phyloP scores from a whole-genome alignment of 768 basidiomycete species.

The Lactifluus pinguis region DNA sequence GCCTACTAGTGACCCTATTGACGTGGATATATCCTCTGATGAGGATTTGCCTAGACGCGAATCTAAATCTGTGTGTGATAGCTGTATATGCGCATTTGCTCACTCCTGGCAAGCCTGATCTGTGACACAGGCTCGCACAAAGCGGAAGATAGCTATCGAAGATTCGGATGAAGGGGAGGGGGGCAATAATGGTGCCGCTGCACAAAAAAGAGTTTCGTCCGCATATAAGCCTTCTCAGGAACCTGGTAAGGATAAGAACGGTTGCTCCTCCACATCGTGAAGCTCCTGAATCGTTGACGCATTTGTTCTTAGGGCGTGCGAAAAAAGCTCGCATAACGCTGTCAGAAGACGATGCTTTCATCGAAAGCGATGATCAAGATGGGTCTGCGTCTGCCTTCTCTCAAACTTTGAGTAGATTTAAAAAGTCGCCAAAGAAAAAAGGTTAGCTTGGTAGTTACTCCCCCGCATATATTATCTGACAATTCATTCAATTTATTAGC shows the following conservation, averaged over 20 bases:
- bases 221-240: slow-evolving; percentile 14
- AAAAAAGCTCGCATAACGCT: slow-evolving; percentile 53
- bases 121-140: slow-evolving; percentile 24
- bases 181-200: neutral
- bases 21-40: slow-evolving; percentile 60
- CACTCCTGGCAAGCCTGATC: neutral
- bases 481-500: neutral
- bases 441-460: slow-evolving; percentile 28
- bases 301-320: slow-evolving; percentile 30
- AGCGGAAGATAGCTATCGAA: slow-evolving; percentile 59
- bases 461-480: neutral
- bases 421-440: slow-evolving; percentile 50
- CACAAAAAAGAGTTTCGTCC: slow-evolving; percentile 14
- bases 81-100: neutral
- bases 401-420: slow-evolving; percentile 52
- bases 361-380: slow-evolving; percentile 32
- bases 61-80: slow-evolving; percentile 2
- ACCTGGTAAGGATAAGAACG: neutral
- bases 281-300: neutral
- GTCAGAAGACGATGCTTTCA: slow-evolving; percentile 33
- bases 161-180: slow-evolving; percentile 63
- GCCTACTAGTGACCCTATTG: slow-evolving; percentile 69
- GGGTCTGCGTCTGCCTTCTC: slow-evolving; percentile 39
- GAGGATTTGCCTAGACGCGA: slow-evolving; percentile 31
- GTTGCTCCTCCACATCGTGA: no score